phyloP scores from a whole-genome alignment of 2,329 filamentous ascomycete genomes.

The Ophiocordyceps camponoti-floridani region DNA sequence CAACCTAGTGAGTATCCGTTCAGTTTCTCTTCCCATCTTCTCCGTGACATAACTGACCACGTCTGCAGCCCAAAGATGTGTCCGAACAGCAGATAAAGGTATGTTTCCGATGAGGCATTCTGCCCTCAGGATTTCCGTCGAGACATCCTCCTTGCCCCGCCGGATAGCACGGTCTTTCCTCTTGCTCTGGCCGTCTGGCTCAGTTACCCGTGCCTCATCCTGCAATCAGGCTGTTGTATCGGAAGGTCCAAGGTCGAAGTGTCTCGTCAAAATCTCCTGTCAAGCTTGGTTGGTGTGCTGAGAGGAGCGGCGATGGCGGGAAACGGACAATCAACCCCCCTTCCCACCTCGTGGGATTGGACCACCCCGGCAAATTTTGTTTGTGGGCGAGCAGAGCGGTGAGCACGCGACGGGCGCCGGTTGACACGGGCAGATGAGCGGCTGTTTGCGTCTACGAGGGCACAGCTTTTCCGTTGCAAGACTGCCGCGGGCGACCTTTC shows the following conservation, averaged over 20 bases:
- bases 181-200: conserved; percentile 3
- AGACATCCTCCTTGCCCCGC: conserved; percentile 24
- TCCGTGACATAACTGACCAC: background rate
- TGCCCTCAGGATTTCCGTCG: conserved; percentile 53
- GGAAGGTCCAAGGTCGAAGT: conserved; percentile 42
- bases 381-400: conserved; percentile 32
- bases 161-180: background rate
- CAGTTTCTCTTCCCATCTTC: too few species aligned
- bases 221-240: conserved; percentile 8
- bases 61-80: conserved; percentile 74
- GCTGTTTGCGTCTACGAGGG: background rate
- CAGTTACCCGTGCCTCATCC: too few species aligned
- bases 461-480: background rate
- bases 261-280: conserved; percentile 26
- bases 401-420: conserved; percentile 16
- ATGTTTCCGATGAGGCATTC: conserved; percentile 81
- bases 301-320: conserved; percentile 9
- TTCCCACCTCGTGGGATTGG: conserved; percentile 1
- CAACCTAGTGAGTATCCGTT: conserved; percentile 60
- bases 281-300: conserved; percentile 34
- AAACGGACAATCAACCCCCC: conserved; percentile 6
- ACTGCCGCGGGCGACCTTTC: background rate
- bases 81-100: conserved; percentile 98
- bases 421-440: background rate
- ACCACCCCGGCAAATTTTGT: conserved; percentile 4